A percentile compares a stretch with the other conserved stretches of the same genome.
These are phyloP conservation scores for Aspergillus sp. DNA, from an alignment of 2,329 filamentous ascomycete genomes.

Conservation along the genomic window DNA sequence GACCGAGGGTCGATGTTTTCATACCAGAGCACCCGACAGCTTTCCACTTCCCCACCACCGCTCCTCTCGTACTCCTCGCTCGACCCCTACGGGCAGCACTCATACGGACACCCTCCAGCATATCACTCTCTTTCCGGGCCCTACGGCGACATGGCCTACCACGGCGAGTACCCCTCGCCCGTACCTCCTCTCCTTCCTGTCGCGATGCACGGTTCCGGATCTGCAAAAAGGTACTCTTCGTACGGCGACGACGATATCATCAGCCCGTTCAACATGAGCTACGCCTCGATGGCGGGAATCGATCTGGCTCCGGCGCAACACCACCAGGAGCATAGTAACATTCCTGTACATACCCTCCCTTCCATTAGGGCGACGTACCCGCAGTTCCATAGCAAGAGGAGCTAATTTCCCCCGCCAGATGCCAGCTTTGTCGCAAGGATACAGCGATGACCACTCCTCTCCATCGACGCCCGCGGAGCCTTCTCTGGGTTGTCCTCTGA, in stretches of 20 bases:
- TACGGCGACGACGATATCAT: conserved; percentile 57
- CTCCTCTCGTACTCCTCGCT: conserved; percentile 52
- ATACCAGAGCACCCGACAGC: conserved; percentile 58
- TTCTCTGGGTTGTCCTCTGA: conserved; percentile 42
- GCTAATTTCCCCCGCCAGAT: conserved; percentile 31
- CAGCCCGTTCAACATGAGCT: conserved; percentile 61
- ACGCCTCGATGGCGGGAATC: conserved; percentile 59
- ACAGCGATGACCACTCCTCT: conserved; percentile 40
- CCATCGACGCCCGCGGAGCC: conserved; percentile 43
- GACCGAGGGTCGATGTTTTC: conserved; percentile 56
- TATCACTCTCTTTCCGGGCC: conserved; percentile 34
- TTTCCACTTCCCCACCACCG: conserved; percentile 59
- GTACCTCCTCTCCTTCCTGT: conserved; percentile 48
- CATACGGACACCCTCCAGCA: conserved; percentile 35
- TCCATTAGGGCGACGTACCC: conserved; percentile 19
- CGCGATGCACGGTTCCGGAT: conserved; percentile 38
- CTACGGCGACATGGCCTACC: conserved; percentile 36
- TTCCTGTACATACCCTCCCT: conserved; percentile 46
- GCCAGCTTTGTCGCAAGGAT: conserved; percentile 37
- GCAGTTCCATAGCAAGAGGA: conserved; percentile 14
- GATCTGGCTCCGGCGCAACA: conserved; percentile 45
- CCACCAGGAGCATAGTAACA: conserved; percentile 36
- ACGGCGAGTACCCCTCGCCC: conserved; percentile 40
- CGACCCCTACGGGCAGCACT: conserved; percentile 41
- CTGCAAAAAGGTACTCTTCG: conserved; percentile 52